A percentile compares a stretch with the other conserved stretches of the same genome.
These are phyloP conservation scores for Penicillium diatomitis DNA, from an alignment of 495 filamentous ascomycete species.

Conservation along the genomic window DNA sequence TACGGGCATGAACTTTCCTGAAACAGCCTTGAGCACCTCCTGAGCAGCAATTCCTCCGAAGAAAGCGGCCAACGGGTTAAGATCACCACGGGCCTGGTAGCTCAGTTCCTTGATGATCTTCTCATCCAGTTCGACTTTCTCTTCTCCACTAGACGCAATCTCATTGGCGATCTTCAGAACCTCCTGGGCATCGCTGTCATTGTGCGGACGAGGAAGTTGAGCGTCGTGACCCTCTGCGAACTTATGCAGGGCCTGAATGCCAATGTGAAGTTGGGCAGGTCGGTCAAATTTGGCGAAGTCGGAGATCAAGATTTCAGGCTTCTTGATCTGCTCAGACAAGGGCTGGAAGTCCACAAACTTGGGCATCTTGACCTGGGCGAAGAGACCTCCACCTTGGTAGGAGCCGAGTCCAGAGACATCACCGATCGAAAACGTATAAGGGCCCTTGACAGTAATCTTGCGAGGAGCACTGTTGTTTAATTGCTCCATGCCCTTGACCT, in stretches of 20 bases:
- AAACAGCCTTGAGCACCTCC: slow-evolving; percentile 94
- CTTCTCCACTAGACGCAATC: slow-evolving; percentile 52
- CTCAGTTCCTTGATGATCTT: slow-evolving; percentile 89
- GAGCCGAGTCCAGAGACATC: slow-evolving; percentile 79
- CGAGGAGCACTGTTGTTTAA: slow-evolving; percentile 74
- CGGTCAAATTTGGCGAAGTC: slow-evolving; percentile 98
- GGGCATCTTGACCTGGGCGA: slow-evolving; percentile 94
- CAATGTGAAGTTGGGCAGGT: slow-evolving; percentile 82
- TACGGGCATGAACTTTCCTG: slow-evolving; percentile 92
- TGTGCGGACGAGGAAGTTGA: slow-evolving; percentile 71
- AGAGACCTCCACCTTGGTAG: slow-evolving; percentile 83
- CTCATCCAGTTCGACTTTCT: slow-evolving; percentile 79
- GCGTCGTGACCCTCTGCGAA: slow-evolving; percentile 62
- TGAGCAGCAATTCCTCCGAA: slow-evolving; percentile 94
- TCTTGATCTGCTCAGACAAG: slow-evolving; percentile 63
- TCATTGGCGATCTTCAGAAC: slow-evolving; percentile 62
- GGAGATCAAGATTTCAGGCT: slow-evolving; percentile 82
- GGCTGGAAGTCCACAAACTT: slow-evolving; percentile 86
- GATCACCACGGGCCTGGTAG: slow-evolving; percentile 89
- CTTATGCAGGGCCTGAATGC: slow-evolving; percentile 83
- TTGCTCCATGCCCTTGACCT: slow-evolving; percentile 86
- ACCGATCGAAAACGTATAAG: slow-evolving; percentile 95
- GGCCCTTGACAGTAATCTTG: slow-evolving; percentile 87
- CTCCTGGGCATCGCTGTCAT: slow-evolving; percentile 73
- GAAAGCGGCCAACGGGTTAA: slow-evolving; percentile 87